These are phyloP conservation scores for Aspergillus neoniger DNA, from an alignment of 2,329 filamentous ascomycete species.

Conservation along the genomic window DNA sequence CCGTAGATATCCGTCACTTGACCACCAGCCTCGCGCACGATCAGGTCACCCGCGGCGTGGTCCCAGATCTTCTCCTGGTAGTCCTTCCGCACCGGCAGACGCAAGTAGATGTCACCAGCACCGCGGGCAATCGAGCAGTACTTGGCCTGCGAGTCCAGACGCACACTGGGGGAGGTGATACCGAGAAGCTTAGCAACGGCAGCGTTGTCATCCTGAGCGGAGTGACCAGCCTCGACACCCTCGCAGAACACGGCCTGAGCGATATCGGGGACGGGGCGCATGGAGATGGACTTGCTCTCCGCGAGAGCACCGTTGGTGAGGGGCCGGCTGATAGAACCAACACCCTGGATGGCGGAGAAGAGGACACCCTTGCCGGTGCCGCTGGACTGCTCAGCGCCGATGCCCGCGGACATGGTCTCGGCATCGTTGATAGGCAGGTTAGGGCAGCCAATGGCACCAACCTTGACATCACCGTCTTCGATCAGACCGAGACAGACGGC, in stretches of 20 bases:
- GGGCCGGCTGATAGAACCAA: conserved; percentile 78
- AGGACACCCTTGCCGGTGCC: conserved; percentile 79
- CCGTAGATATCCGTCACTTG: conserved; percentile 87
- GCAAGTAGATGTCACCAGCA: conserved; percentile 90
- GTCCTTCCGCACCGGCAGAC: conserved; percentile 78
- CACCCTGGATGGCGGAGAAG: conserved; percentile 77
- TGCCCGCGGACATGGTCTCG: conserved; percentile 67
- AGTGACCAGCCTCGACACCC: conserved; percentile 91
- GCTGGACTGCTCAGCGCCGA: conserved; percentile 73
- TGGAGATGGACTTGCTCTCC: conserved; percentile 67
- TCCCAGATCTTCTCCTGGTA: conserved; percentile 99
- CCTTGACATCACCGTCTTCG: conserved; percentile 89
- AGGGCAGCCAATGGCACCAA: conserved; percentile 91
- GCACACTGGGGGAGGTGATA: conserved; percentile 84
- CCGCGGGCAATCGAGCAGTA: conserved; percentile 94
- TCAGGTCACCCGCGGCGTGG: conserved; percentile 90
- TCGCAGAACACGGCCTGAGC: conserved; percentile 89
- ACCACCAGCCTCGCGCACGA: conserved; percentile 91
- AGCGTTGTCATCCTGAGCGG: conserved; percentile 82
- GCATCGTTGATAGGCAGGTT: conserved; percentile 89
- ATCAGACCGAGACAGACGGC: conserved; percentile 91
- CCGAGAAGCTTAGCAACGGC: conserved; percentile 80
- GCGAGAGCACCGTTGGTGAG: conserved; percentile 56
- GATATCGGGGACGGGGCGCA: conserved; percentile 76
- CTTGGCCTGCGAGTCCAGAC: conserved; percentile 98